Percentiles rank a stretch among this genome's conserved stretches.
Evolutionary conservation across 306 rosid species (phyloP).

Genomic region (Delonix regia): DNA sequence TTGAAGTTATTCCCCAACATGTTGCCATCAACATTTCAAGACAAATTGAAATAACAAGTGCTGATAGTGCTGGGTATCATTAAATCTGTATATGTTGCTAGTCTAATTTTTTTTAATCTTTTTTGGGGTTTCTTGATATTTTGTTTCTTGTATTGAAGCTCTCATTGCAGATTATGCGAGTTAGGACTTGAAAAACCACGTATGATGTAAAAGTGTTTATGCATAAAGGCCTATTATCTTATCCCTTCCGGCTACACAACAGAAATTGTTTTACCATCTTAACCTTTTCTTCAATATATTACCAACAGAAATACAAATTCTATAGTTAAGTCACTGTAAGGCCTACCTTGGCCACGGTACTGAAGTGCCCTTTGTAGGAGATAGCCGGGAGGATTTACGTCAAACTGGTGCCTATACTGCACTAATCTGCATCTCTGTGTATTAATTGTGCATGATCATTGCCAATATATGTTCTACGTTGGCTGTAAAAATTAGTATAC

Average conservation of each 20-base stretch:
- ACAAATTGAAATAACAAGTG: conserved; percentile 97
- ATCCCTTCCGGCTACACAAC: neutral
- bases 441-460: conserved; percentile 11
- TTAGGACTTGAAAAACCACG: conserved; percentile 18
- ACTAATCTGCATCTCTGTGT: conserved; percentile 5
- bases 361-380: conserved; percentile 16
- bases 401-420: conserved; percentile 14
- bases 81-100: conserved; percentile 11
- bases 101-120: neutral
- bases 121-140: neutral
- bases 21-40: conserved; percentile 95
- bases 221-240: conserved; percentile 21
- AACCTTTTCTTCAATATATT: conserved; percentile 21
- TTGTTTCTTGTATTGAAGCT: neutral
- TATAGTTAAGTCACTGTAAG: conserved; percentile 19
- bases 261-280: neutral
- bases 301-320: conserved; percentile 19
- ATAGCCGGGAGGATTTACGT: conserved; percentile 21
- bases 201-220: neutral
- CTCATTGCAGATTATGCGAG: conserved; percentile 21
- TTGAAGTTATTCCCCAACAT: conserved; percentile 90
- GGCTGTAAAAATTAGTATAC: conserved; percentile 8
- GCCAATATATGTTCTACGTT: conserved; percentile 11
- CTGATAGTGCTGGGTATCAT: conserved; percentile 6
- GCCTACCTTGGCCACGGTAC: neutral